These are phyloP conservation scores for Neurospora sp. DNA, from an alignment of 495 filamentous ascomycete species.

Conservation along the genomic window DNA sequence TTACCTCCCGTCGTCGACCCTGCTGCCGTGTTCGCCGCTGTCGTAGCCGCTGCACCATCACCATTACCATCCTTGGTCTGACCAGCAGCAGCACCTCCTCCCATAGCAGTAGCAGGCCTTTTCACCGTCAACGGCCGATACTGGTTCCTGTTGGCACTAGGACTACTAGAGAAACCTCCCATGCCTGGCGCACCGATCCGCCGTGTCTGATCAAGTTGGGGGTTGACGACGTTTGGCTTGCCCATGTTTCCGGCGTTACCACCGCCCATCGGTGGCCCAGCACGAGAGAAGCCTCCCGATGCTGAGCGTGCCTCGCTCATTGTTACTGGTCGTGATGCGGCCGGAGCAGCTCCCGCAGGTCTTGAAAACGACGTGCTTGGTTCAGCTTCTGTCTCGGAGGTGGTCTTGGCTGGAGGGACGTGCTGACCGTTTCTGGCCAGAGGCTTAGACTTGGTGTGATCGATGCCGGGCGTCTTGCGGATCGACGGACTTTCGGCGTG, in stretches of 20 bases:
- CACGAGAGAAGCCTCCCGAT: neutral
- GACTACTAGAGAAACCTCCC: conserved; percentile 29
- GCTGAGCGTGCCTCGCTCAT: conserved; percentile 5
- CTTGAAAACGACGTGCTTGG: neutral
- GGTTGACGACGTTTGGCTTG: conserved; percentile 53
- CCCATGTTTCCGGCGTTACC: conserved; percentile 3
- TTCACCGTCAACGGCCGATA: conserved; percentile 53
- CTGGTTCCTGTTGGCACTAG: conserved; percentile 44
- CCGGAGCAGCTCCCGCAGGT: neutral
- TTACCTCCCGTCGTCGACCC: neutral
- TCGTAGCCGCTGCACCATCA: neutral
- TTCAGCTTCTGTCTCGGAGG: conserved; percentile 1
- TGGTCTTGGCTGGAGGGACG: conserved; percentile 23
- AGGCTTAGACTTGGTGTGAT: conserved; percentile 63
- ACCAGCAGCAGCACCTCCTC: neutral
- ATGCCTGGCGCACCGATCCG: conserved; percentile 60
- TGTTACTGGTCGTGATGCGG: neutral
- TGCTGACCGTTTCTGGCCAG: conserved; percentile 41
- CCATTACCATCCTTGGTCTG: neutral
- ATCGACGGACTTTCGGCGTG: conserved; percentile 77
- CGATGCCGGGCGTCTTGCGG: conserved; percentile 79
- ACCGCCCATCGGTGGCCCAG: conserved; percentile 1
- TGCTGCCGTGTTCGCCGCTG: neutral
- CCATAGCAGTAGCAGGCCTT: conserved; percentile 21
- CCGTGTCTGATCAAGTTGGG: conserved; percentile 54